These are phyloP conservation scores for Pseudocercospora macadamiae DNA, from an alignment of 2,329 filamentous ascomycete species.

Conservation along the genomic window DNA sequence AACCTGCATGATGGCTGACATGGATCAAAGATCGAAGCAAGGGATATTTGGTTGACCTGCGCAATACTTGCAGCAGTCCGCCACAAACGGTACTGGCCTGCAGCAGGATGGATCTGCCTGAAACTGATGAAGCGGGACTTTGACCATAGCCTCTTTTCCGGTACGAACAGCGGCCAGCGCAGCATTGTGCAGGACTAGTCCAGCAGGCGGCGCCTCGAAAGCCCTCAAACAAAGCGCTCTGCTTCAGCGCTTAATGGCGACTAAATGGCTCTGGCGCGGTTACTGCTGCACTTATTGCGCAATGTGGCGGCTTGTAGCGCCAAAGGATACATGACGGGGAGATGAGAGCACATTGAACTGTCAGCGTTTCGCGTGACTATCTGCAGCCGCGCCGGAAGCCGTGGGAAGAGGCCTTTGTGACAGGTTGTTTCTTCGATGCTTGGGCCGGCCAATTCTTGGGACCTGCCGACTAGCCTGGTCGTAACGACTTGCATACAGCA, in stretches of 20 bases:
- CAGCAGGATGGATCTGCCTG: constrained; percentile 16
- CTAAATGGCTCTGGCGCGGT: constrained; percentile 20
- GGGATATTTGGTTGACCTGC: constrained; percentile 26
- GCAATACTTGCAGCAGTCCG: constrained; percentile 21
- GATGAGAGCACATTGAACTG: constrained; percentile 28
- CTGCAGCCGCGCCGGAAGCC: constrained; percentile 28
- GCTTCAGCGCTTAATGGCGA: constrained; percentile 18
- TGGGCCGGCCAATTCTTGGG: constrained; percentile 28
- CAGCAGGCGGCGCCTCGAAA: constrained; percentile 14
- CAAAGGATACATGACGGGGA: constrained; percentile 13
- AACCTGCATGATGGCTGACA: constrained; percentile 33
- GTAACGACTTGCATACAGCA: constrained; percentile 32
- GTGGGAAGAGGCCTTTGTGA: constrained; percentile 34
- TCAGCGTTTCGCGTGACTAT: constrained; percentile 37
- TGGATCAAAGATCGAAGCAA: constrained; percentile 34
- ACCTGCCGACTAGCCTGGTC: constrained; percentile 29
- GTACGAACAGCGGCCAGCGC: constrained; percentile 22
- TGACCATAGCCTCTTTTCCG: constrained; percentile 14
- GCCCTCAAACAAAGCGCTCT: constrained; percentile 14
- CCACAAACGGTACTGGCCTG: constrained; percentile 19
- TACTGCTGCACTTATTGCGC: constrained; percentile 33
- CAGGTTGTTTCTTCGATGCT: constrained; percentile 30
- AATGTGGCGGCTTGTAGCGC: constrained; percentile 31
- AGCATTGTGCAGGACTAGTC: constrained; percentile 18
- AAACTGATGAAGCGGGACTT: constrained; percentile 21